These are phyloP conservation scores for Paraconiothyrium sp. DNA, from an alignment of 2,329 filamentous ascomycete genomes.

Conservation along the genomic window DNA sequence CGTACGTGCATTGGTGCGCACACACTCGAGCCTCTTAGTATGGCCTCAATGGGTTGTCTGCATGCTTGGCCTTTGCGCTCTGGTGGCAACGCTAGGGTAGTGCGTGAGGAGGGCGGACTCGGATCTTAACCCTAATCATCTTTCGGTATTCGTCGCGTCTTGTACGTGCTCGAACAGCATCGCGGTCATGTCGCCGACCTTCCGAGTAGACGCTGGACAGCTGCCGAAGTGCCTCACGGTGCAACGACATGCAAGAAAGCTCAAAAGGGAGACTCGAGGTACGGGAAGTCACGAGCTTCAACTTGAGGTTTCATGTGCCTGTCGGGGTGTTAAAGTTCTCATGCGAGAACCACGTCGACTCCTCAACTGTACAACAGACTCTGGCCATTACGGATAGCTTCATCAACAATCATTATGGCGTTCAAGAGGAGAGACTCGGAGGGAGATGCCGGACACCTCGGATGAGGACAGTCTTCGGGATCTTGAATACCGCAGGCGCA, in stretches of 20 bases:
- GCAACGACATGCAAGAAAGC: constrained; percentile 30
- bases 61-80: constrained; percentile 47
- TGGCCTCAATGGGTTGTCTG: constrained; percentile 62
- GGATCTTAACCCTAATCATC: constrained; percentile 98
- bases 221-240: constrained; percentile 30
- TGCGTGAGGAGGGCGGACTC: constrained; percentile 70
- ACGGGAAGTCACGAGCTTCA: constrained; percentile 55
- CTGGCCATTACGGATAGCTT: constrained; percentile 70
- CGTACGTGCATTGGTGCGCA: constrained; percentile 53
- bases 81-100: constrained; percentile 42
- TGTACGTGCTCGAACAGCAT: constrained; percentile 56
- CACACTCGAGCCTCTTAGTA: constrained; percentile 69
- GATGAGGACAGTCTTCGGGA: constrained; percentile 62
- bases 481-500: constrained; percentile 46
- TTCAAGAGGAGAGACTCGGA: constrained; percentile 58
- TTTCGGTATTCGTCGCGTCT: constrained; percentile 69
- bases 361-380: constrained; percentile 76
- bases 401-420: constrained; percentile 52
- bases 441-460: constrained; percentile 62
- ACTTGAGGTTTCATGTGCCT: constrained; percentile 76
- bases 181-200: constrained; percentile 70
- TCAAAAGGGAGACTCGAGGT: constrained; percentile 57
- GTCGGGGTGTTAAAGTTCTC: constrained; percentile 75
- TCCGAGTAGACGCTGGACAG: constrained; percentile 68
- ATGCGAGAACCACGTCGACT: constrained; percentile 79